These are phyloP conservation scores for Cyclotella baltica DNA, from an alignment of 108 stramenopile genomes.

Conservation along the genomic window DNA sequence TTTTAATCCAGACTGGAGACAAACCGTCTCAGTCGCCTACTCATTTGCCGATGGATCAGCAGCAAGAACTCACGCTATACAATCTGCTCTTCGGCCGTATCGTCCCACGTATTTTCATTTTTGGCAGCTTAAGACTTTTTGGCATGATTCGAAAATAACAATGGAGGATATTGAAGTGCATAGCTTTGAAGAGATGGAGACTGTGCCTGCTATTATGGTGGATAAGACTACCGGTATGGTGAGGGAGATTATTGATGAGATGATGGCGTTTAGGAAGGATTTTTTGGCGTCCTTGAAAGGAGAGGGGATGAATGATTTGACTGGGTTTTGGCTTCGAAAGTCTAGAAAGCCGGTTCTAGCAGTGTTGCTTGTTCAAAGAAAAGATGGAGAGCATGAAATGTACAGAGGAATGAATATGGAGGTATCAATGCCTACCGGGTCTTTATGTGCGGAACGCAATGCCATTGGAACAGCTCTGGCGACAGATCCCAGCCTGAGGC, in stretches of 20 bases:
- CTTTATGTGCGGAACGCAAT: conserved; percentile 96
- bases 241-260: conserved; percentile 84
- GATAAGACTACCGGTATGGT: conserved; percentile 56
- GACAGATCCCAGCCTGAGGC: conserved; percentile 72
- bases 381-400: conserved; percentile 61
- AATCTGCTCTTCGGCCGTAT: conserved; percentile 92
- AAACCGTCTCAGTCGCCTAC: conserved; percentile 84
- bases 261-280: conserved; percentile 81
- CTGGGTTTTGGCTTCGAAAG: conserved; percentile 95
- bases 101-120: conserved; percentile 94
- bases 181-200: conserved; percentile 93
- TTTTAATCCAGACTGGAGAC: conserved; percentile 80
- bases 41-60: conserved; percentile 95
- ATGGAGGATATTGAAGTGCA: conserved; percentile 93
- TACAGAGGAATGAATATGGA: conserved; percentile 99
- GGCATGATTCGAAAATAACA: conserved; percentile 90
- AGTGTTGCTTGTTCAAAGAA: conserved; percentile 88
- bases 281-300: conserved; percentile 61
- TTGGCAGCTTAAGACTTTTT: conserved; percentile 96
- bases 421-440: conserved; percentile 97
- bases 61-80: conserved; percentile 94
- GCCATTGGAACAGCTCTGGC: conserved; percentile 95
- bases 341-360: conserved; percentile 96
- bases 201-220: conserved; percentile 82
- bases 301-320: conserved; percentile 77